A percentile compares a stretch with the other conserved stretches of the same genome.
Evolutionary conservation across 2,329 filamentous ascomycete genomes (phyloP).

Genomic region (Colletotrichum orchidophilum): DNA sequence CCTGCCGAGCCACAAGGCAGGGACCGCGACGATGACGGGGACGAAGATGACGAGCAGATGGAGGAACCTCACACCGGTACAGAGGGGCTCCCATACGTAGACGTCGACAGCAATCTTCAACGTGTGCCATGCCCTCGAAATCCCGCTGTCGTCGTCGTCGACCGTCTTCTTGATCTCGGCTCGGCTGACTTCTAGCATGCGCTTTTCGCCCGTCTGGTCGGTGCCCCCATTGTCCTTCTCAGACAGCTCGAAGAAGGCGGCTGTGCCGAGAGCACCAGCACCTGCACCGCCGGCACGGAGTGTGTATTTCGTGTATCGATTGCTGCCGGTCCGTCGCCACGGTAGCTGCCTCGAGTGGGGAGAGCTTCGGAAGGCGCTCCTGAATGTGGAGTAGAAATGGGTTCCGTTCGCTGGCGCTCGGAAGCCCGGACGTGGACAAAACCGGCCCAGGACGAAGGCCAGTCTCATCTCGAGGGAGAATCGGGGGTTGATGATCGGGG

Average conservation of each 20-base stretch:
- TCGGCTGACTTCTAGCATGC: conserved; percentile 86
- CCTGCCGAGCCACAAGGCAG: conserved; percentile 81
- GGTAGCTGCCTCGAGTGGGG: conserved; percentile 37
- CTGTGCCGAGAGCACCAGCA: conserved; percentile 58
- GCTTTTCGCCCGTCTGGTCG: conserved; percentile 77
- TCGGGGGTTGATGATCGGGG: conserved; percentile 7
- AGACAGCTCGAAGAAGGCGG: conserved; percentile 66
- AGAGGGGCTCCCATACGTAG: conserved; percentile 85
- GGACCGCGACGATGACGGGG: conserved; percentile 84
- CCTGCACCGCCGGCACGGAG: conserved; percentile 53
- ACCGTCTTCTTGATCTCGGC: conserved; percentile 79
- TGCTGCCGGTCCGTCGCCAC: conserved; percentile 35
- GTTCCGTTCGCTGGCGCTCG: conserved; percentile 39
- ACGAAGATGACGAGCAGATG: conserved; percentile 90
- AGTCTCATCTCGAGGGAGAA: conserved; percentile 54
- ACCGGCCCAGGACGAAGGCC: conserved; percentile 53
- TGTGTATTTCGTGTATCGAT: conserved; percentile 38
- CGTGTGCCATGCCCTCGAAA: conserved; percentile 66
- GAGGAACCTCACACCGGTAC: conserved; percentile 86
- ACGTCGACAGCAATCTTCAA: conserved; percentile 75
- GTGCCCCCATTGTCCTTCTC: conserved; percentile 60
- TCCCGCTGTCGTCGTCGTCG: conserved; percentile 66
- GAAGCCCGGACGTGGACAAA: conserved; percentile 51
- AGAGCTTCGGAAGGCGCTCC: conserved; percentile 4
- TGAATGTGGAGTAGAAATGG: conserved; percentile 30